Base-by-base conservation (phyloP, 441 rosid species). In the Croton setiger region DNA sequence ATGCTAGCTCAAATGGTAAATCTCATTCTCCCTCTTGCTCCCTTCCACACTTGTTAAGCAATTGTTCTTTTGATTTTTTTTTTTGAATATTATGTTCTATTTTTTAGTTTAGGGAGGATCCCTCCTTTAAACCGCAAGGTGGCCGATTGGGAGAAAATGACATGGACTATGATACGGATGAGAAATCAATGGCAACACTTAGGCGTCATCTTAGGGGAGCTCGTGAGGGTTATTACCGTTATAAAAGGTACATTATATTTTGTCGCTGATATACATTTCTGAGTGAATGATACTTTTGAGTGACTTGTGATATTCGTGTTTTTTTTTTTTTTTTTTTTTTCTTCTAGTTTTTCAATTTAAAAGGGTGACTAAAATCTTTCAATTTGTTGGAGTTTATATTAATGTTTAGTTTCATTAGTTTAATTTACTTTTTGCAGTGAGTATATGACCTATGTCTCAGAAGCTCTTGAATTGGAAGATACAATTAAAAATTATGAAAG, bases 131-230 rank as follows among this genome's bases (percentile, higher is more conserved):
- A 80, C 98, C 98, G 14, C 98, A 95, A 84, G 99, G 99, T 75
- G 99, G 99, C 54, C 86, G 83, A 74, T 64, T 95, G 78, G 98
- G 99, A 47, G 99, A 92, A 84, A 92, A 92, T 72, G 99, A 95
- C 76, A 95, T 95, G 99, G 97, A 95, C 80, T 92, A 91, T 78
- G 99, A 95, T 75, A 88, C 98, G 31, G 99, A 95, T 83, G 99
- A 89, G 76, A 95, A 92, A 79, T 92, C 98, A 21, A 96, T 96
- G 99, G 99, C 99, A 78, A 91, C 93, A 39, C 86, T 96, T 53
- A 87, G 99, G 78, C 91, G 96, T 53, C 89, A 92, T 86, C 96
- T 96, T 75, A 84, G 96, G 47, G 79, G 86, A 77, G 98, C 99
- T 76, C 87, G 91, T 65, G 98, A 96, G 76, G 90, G 81, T 71